phyloP scores from a whole-genome alignment of 495 filamentous ascomycete species.

The Echria macrotheca region DNA sequence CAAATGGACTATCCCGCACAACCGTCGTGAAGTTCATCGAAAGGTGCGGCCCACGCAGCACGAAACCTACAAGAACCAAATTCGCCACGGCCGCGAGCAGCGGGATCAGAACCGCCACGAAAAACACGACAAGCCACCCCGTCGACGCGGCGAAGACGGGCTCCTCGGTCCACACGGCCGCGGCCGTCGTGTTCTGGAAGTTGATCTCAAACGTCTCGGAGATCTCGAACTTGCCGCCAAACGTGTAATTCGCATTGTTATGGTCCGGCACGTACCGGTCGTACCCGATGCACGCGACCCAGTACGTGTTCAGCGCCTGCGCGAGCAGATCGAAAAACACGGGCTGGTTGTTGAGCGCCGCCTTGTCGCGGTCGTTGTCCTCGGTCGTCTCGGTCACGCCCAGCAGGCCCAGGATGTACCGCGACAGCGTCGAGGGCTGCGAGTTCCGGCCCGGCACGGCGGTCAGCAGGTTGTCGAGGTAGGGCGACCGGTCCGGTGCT shows the following conservation, averaged over 20 bases:
- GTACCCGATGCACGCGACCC: not conserved
- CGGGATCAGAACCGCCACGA: slow-evolving; percentile 1
- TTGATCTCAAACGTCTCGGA: not conserved
- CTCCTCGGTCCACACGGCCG: not conserved
- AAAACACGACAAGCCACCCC: slow-evolving; percentile 4
- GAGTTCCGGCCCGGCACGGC: slow-evolving; percentile 1
- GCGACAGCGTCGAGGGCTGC: not conserved
- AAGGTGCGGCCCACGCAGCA: not conserved
- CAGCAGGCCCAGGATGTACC: not conserved
- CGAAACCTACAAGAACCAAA: not conserved
- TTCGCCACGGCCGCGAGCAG: not conserved
- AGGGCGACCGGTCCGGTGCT: not conserved
- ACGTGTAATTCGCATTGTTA: not conserved
- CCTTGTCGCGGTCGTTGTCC: not conserved
- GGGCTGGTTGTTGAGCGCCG: not conserved
- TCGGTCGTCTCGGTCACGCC: not conserved
- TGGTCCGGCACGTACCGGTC: not conserved
- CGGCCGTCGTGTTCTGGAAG: too few species aligned
- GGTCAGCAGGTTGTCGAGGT: not conserved
- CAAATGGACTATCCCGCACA: slow-evolving; percentile 1
- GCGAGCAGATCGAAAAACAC: not conserved
- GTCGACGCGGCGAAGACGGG: slow-evolving; percentile 1
- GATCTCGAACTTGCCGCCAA: not conserved
- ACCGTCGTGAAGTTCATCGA: slow-evolving; percentile 6
- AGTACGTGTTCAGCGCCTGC: slow-evolving; percentile 7